Base-by-base conservation (phyloP, 129 eudicot genomes). In the Flaveria robusta region DNA sequence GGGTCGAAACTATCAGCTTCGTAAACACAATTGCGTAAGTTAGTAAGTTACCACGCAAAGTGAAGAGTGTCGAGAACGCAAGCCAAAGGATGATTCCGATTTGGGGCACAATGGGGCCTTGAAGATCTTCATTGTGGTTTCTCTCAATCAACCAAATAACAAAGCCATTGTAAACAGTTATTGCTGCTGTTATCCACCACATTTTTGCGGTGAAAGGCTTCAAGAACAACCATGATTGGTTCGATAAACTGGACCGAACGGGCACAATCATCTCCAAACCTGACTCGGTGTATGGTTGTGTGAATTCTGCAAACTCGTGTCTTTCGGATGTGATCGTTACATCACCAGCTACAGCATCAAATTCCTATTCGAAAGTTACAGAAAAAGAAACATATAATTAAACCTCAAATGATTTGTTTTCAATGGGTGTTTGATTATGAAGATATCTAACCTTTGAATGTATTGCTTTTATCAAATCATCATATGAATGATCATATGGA, bases 291-390 rank as follows among this genome's bases (percentile, higher is more conserved):
- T 71, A 83, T 0, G 92, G 86, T 31, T 84, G 88, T 16, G 96
- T 82, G 83, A 89, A 89, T 16, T 87, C 90, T 5, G 73, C 92
- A 10, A 31, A 13, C 2, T 73, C 55, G 4, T 59, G 77, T 64
- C 96, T 26, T 3, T 69, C 31, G 0, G 82, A 34, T 14, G 42
- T 1, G 27, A 87, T 87, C 9, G 88, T 77, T 66, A 89, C 79
- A 49, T 87, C 96, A 18, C 96, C 96, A 0, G 86, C 88, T 59
- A 83, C 85, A n/a, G 91, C 96, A 83, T 87, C 86, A 47, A 58
- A 87, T 0, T 46, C 6, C 96, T n/a, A n/a, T n/a, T n/a, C n/a
- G n/a, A n/a, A n/a, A n/a, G n/a, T n/a, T n/a, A n/a, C n/a, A n/a
- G n/a, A n/a, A n/a, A 20, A 22, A 69, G 0, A 18, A 29, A 34